Base-by-base conservation (phyloP, 2,329 filamentous ascomycete species). In the Atkinsonella hypoxylon region DNA sequence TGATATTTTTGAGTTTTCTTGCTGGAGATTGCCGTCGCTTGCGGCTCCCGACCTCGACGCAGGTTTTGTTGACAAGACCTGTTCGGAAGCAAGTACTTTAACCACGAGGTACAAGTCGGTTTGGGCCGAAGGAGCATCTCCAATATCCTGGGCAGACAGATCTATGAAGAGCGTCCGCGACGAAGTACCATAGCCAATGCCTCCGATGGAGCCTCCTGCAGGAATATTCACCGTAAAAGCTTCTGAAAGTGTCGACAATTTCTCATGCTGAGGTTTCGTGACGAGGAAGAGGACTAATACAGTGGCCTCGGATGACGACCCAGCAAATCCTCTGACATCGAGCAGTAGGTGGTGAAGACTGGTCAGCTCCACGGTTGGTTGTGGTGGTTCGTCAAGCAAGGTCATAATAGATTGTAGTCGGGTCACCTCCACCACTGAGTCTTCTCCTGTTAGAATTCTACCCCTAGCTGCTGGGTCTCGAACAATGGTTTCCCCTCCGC, bases 361-460 rank as follows among this genome's bases (percentile, higher is more conserved):
- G 1, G 80, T 82, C 47, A 83, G 76, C 58, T 89, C 89, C 15
- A 79, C 68, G 10, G 79, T 72, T 4, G 79, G 74, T 18, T 79
- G 78, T 0, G 89, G 90, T n/a, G 83, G 81, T 58, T 87, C 85
- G 52, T 95, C 85, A 44, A 98, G 74, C 60, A 97, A 77, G 66
- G 89, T 95, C 93, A 98, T 98, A 62, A 90, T 81, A 4, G 93
- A 94, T 70, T 98, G 94, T 51, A 97, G 73, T 63, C 83, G 89
- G 7, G 91, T 91, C 57, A 96, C 80, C 52, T 95, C 87, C 30
- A 97, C 86, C 4, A 93, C 87, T 1, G 90, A 95, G 67, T 98
- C 93, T 49, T 96, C 86, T 12, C 87, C 89, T 0, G 90, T 96
- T 59, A 98, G 69, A 30, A 97, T 82, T 44, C 90, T 82, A 9